These are phyloP conservation scores for Phialophora macrospora DNA, from an alignment of 2,329 filamentous ascomycete genomes.

Conservation along the genomic window DNA sequence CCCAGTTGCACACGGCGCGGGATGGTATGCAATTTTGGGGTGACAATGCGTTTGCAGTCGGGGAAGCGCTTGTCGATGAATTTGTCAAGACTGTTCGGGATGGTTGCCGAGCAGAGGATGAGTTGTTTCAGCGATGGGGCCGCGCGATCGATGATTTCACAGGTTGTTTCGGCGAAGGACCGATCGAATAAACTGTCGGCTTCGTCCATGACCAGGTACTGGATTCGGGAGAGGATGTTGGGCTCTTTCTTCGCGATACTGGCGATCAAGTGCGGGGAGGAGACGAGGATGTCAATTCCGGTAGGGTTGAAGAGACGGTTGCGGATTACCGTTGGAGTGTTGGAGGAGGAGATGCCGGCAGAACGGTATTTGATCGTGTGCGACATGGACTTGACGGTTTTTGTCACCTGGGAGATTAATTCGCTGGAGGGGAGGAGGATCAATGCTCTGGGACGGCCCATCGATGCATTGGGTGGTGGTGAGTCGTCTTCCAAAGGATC, in stretches of 20 bases:
- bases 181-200: slow-evolving; percentile 95
- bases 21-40: slow-evolving; percentile 94
- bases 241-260: slow-evolving; percentile 89
- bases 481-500: slow-evolving; percentile 58
- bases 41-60: slow-evolving; percentile 81
- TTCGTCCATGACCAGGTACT: slow-evolving; percentile 88
- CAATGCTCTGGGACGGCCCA: slow-evolving; percentile 78
- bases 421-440: slow-evolving; percentile 92
- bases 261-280: slow-evolving; percentile 86
- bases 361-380: slow-evolving; percentile 88
- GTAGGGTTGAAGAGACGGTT: slow-evolving; percentile 78
- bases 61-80: slow-evolving; percentile 83
- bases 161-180: slow-evolving; percentile 84
- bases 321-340: slow-evolving; percentile 78
- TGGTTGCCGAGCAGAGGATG: slow-evolving; percentile 93
- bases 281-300: slow-evolving; percentile 83
- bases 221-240: slow-evolving; percentile 88
- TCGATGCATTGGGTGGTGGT: slow-evolving; percentile 72
- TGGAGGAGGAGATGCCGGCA: slow-evolving; percentile 77
- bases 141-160: slow-evolving; percentile 78
- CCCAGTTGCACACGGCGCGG: slow-evolving; percentile 92
- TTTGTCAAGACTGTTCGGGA: slow-evolving; percentile 84
- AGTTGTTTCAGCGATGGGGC: slow-evolving; percentile 83
- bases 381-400: slow-evolving; percentile 78
- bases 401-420: slow-evolving; percentile 84